A percentile compares a stretch with the other conserved stretches of the same genome.
Conservation (phyloP, 768 basidiomycete genomes). For the Boletus subparvulus region DNA sequence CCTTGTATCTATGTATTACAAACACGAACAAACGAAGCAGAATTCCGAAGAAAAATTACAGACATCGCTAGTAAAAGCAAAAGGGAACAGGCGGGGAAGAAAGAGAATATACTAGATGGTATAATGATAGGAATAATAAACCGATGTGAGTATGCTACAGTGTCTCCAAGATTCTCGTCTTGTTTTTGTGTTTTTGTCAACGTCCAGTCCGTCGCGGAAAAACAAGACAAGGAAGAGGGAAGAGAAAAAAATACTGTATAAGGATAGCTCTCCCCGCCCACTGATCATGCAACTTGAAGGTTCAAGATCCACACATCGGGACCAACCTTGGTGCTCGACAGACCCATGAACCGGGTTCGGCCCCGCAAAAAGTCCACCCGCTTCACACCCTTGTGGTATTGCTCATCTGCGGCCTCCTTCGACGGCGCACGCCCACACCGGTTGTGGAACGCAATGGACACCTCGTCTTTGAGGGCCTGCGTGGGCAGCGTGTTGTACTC, state of each 20-base stretch:
- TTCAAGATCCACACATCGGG: slow-evolving; percentile 39
- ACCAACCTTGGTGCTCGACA: slow-evolving; percentile 38
- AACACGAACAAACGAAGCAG: background rate
- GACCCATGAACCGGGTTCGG: slow-evolving; percentile 45
- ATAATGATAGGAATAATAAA: slow-evolving; percentile 29
- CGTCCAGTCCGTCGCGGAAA: slow-evolving; percentile 5
- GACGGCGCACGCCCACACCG: slow-evolving; percentile 40
- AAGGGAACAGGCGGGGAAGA: background rate
- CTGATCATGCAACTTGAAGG: slow-evolving; percentile 20
- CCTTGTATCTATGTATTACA: slow-evolving; percentile 23
- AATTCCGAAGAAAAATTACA: background rate
- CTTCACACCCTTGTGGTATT: slow-evolving; percentile 49
- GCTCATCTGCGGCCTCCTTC: slow-evolving; percentile 32
- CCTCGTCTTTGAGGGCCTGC: slow-evolving; percentile 32
- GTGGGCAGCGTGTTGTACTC: slow-evolving; percentile 43
- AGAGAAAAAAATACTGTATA: slow-evolving; percentile 23
- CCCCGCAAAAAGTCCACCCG: slow-evolving; percentile 54
- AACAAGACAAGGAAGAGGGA: background rate
- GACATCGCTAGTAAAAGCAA: background rate
- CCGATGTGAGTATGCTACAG: slow-evolving; percentile 21
- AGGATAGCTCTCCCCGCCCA: slow-evolving; percentile 14
- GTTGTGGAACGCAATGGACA: slow-evolving; percentile 43
- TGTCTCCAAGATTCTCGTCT: slow-evolving; percentile 11
- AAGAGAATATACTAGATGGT: slow-evolving; percentile 2
- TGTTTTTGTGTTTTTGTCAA: slow-evolving; percentile 19